phyloP scores from a whole-genome alignment of 2,329 filamentous ascomycete genomes.

The Neofusicoccum parvum region DNA sequence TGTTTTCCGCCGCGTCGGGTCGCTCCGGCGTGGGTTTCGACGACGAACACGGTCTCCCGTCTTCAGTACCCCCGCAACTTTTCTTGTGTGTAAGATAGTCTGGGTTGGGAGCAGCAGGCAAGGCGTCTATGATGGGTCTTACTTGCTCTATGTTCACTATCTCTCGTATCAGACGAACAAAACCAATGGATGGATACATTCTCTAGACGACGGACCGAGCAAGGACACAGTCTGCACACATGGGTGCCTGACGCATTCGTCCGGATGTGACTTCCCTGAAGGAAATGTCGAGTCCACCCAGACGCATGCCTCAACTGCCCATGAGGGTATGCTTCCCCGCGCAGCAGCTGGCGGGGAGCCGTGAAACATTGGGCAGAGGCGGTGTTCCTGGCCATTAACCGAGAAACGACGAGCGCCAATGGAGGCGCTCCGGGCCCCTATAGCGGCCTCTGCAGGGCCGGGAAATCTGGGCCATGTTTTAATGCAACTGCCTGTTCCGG shows the following conservation, averaged over 20 bases:
- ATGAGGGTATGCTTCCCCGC: background rate
- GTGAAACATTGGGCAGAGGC: slow-evolving; percentile 4
- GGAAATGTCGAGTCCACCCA: too few relatives aligned
- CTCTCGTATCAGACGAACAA: slow-evolving; percentile 3
- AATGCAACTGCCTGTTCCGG: slow-evolving; percentile 9
- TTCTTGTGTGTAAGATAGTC: slow-evolving; percentile 14
- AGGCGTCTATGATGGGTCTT: slow-evolving; percentile 9
- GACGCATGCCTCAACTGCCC: background rate
- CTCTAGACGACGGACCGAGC: background rate
- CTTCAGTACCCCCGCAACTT: background rate
- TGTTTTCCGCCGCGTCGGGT: slow-evolving; percentile 6
- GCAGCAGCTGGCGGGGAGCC: background rate
- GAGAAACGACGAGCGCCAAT: background rate
- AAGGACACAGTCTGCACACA: background rate
- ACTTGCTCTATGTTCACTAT: background rate
- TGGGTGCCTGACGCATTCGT: too few relatives aligned
- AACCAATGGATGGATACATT: background rate
- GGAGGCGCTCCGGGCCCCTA: background rate
- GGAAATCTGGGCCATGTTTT: background rate
- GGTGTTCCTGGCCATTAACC: background rate
- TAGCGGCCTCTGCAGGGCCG: background rate
- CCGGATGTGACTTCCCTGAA: too few relatives aligned
- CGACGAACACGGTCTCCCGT: slow-evolving; percentile 17
- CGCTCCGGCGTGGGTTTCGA: slow-evolving; percentile 4
- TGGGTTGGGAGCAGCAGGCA: slow-evolving; percentile 7